phyloP scores from a whole-genome alignment of 2,329 filamentous ascomycete genomes.

The Xylaria sp. region DNA sequence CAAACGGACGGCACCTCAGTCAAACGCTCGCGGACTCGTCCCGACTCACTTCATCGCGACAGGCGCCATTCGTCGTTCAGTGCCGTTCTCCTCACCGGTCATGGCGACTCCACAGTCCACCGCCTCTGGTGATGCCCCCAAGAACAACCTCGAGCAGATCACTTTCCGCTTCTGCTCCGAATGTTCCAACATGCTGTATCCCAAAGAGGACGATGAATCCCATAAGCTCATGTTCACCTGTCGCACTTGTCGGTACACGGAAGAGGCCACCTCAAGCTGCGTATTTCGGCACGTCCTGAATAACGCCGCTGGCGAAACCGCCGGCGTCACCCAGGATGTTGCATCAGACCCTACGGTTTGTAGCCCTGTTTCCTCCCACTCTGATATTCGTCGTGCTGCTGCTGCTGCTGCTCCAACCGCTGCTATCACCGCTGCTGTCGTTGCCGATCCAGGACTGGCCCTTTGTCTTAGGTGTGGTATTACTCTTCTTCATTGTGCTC shows the following conservation, averaged over 20 bases:
- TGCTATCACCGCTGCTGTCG: conserved; percentile 20
- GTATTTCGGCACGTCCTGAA: conserved; percentile 95
- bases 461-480: conserved; percentile 42
- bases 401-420: conserved; percentile 29
- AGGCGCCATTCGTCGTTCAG: background rate
- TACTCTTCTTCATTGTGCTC: conserved; percentile 40
- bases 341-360: conserved; percentile 98
- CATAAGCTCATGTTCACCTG: conserved; percentile 93
- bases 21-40: background rate
- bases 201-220: conserved; percentile 86
- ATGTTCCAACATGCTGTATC: conserved; percentile 98
- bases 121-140: conserved; percentile 49
- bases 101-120: conserved; percentile 67
- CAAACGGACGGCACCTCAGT: background rate
- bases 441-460: conserved; percentile 33
- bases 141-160: conserved; percentile 75
- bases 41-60: conserved; percentile 6
- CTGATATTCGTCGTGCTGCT: conserved; percentile 19
- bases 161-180: conserved; percentile 98
- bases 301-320: conserved; percentile 90
- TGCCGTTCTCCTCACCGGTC: conserved; percentile 15
- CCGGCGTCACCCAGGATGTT: conserved; percentile 96
- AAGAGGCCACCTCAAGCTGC: conserved; percentile 84
- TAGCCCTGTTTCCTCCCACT: conserved; percentile 52
- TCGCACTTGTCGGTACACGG: conserved; percentile 91